Evolutionary conservation across 352 stramenopile genomes (phyloP).

Genomic region (Achlya hypogyna): DNA sequence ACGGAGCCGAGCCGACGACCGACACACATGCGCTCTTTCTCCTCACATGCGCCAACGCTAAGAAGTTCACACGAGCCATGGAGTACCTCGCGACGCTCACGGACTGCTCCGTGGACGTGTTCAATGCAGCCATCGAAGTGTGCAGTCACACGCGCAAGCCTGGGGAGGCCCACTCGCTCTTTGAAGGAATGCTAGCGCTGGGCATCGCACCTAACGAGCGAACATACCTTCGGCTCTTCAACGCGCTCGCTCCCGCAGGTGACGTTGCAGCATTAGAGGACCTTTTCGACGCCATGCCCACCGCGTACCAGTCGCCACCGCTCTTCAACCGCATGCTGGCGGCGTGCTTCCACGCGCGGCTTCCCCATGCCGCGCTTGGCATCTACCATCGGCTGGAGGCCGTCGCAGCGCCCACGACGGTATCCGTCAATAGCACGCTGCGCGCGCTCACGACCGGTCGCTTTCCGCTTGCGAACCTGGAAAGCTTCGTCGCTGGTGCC

Average conservation of each 20-base stretch:
- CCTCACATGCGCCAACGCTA: constrained; percentile 4
- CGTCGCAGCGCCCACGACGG: neutral
- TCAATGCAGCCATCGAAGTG: constrained; percentile 15
- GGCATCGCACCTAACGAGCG: neutral
- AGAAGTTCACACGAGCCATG: constrained; percentile 6
- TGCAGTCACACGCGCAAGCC: neutral
- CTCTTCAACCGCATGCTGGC: neutral
- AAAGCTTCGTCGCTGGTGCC: neutral
- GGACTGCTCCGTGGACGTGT: neutral
- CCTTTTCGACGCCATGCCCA: neutral
- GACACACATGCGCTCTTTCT: neutral
- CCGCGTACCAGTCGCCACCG: neutral
- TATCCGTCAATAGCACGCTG: neutral
- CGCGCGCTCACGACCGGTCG: neutral
- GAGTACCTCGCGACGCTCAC: neutral
- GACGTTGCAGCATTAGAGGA: neutral
- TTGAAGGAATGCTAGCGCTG: neutral
- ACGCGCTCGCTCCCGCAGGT: neutral
- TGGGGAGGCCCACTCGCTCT: neutral
- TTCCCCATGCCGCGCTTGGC: neutral
- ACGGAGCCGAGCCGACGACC: neutral
- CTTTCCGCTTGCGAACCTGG: neutral
- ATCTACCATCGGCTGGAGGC: neutral
- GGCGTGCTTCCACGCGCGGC: neutral
- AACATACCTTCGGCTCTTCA: neutral